These are phyloP conservation scores for Saxophila tyrrhenica DNA, from an alignment of 495 filamentous ascomycete genomes.

Conservation along the genomic window DNA sequence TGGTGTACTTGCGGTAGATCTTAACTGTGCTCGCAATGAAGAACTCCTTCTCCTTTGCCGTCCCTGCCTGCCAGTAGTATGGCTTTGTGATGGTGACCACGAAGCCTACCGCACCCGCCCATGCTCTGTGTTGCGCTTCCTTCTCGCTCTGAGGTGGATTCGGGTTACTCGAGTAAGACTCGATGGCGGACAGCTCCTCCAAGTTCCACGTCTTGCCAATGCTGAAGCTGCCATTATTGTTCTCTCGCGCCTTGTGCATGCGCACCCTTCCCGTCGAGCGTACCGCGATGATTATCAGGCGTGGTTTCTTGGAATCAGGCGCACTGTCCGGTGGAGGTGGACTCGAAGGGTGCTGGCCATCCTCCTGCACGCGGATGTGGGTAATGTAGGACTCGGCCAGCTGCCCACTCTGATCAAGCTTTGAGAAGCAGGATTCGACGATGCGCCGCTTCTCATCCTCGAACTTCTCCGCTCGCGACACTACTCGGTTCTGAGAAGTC, in stretches of 20 bases:
- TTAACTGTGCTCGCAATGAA: slow-evolving; percentile 92
- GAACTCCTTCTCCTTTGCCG: slow-evolving; percentile 91
- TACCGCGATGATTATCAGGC: slow-evolving; percentile 85
- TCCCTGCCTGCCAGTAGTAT: slow-evolving; percentile 92
- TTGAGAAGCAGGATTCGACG: slow-evolving; percentile 80
- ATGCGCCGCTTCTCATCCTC: slow-evolving; percentile 94
- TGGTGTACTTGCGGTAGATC: slow-evolving; percentile 92
- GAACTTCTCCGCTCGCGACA: slow-evolving; percentile 68
- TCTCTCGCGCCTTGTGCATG: slow-evolving; percentile 94
- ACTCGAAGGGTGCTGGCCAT: slow-evolving; percentile 67
- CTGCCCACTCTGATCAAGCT: slow-evolving; percentile 70
- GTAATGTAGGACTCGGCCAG: slow-evolving; percentile 93
- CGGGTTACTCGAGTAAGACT: slow-evolving; percentile 55
- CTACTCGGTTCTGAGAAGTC: background rate
- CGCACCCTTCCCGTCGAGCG: slow-evolving; percentile 84
- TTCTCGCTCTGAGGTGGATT: slow-evolving; percentile 34
- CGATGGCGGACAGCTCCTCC: slow-evolving; percentile 69
- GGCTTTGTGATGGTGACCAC: slow-evolving; percentile 82
- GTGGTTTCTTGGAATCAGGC: slow-evolving; percentile 67
- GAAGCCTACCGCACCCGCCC: slow-evolving; percentile 73
- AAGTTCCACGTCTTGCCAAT: slow-evolving; percentile 97
- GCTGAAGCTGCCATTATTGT: slow-evolving; percentile 83
- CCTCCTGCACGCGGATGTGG: slow-evolving; percentile 82
- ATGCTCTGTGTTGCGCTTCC: slow-evolving; percentile 58
- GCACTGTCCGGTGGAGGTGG: slow-evolving; percentile 66